phyloP scores from a whole-genome alignment of 1,284 basidiomycete genomes.

The Moesziomyces antarcticus region DNA sequence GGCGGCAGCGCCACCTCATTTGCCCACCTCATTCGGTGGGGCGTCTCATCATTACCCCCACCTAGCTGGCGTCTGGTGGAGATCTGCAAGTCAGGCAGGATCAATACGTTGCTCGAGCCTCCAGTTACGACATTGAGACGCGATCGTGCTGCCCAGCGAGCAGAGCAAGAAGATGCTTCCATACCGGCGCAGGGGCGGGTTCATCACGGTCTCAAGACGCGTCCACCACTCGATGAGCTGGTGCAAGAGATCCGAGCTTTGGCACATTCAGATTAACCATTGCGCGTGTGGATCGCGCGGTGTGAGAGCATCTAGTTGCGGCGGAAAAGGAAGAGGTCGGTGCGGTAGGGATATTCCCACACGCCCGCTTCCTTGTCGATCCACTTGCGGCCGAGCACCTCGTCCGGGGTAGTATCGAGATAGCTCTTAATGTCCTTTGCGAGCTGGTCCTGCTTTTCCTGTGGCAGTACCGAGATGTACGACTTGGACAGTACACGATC shows the following conservation, averaged over 20 bases:
- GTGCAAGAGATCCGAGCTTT: no score
- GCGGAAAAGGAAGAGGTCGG: constrained; percentile 52
- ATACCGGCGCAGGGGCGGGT: no score
- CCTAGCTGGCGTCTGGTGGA: no score
- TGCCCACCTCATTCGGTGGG: neutral
- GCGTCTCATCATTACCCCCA: neutral
- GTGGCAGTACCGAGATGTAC: constrained; percentile 56
- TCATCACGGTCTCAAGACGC: no score
- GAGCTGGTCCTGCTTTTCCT: constrained; percentile 44
- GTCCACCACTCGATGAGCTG: no score
- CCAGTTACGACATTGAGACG: no score
- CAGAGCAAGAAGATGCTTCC: no score
- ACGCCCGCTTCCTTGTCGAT: constrained; percentile 58
- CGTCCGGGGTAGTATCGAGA: constrained; percentile 40
- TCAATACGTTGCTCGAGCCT: no score
- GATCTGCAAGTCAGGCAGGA: no score
- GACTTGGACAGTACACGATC: constrained; percentile 55
- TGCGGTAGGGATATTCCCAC: constrained; percentile 56
- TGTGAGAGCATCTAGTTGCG: constrained; percentile 12
- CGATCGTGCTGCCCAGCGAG: no score
- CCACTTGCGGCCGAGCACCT: constrained; percentile 51
- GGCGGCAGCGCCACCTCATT: neutral
- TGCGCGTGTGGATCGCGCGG: neutral
- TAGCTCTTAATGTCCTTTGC: constrained; percentile 18
- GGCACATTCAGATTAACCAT: no score